phyloP scores from a whole-genome alignment of 208 protist genomes.

The Wallacemonas sp. region DNA sequence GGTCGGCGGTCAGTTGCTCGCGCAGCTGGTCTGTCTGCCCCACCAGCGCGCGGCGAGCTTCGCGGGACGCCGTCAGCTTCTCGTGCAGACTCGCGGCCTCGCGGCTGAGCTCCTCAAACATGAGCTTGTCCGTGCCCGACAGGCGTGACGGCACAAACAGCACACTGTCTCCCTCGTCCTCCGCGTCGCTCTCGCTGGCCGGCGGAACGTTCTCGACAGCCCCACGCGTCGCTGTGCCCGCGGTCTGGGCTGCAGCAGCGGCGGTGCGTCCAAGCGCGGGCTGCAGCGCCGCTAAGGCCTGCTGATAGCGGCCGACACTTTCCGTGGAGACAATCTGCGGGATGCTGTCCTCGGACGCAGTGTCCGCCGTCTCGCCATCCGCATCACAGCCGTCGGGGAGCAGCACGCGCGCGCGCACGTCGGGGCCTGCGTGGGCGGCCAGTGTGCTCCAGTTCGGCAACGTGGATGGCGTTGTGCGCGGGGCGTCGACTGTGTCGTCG shows the following conservation, averaged over 20 bases:
- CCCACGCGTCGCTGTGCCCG: no score
- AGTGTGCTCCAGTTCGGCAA: slow-evolving; percentile 2
- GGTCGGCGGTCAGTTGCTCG: slow-evolving; percentile 62
- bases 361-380: not conserved
- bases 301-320: slow-evolving; percentile 3
- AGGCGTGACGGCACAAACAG: slow-evolving; percentile 33
- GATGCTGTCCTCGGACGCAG: not conserved
- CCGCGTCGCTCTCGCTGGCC: not conserved
- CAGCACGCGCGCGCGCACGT: not conserved
- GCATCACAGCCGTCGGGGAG: not conserved
- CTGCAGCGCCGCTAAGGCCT: slow-evolving; percentile 12
- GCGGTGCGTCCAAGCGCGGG: not conserved
- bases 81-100: slow-evolving; percentile 48
- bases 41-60: slow-evolving; percentile 40
- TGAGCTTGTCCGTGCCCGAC: slow-evolving; percentile 6
- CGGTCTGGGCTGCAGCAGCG: not conserved
- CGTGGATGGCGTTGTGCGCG: not conserved
- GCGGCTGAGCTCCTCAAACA: slow-evolving; percentile 44
- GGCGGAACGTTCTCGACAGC: no score
- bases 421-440: not conserved
- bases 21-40: slow-evolving; percentile 29
- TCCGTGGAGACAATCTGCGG: not conserved
- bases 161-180: slow-evolving; percentile 16
- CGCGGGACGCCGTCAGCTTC: slow-evolving; percentile 44
- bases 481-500: slow-evolving; percentile 11